phyloP scores from a whole-genome alignment of 1,284 basidiomycete species.

The Kwoniella shivajii region DNA sequence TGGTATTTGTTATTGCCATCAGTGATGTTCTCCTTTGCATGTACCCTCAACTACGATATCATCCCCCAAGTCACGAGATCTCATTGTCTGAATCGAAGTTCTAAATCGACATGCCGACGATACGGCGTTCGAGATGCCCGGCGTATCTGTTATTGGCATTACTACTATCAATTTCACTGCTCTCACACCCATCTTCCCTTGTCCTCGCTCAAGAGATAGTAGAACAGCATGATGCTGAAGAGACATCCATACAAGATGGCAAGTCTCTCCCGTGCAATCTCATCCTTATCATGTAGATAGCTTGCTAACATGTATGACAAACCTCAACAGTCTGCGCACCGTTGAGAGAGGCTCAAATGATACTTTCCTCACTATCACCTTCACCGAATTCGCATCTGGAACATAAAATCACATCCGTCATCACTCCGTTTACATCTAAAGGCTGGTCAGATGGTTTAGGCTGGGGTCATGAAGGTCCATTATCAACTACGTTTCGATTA shows the following conservation, averaged over 20 bases:
- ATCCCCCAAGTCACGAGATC: too few relatives aligned
- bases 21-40: neutral
- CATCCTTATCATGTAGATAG: neutral
- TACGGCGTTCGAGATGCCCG: conserved; percentile 2
- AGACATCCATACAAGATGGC: conserved; percentile 2
- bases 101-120: neutral
- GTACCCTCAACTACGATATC: too few relatives aligned
- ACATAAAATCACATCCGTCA: conserved; percentile 23
- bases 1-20: neutral
- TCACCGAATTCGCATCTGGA: conserved; percentile 29
- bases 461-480: conserved; percentile 45
- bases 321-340: conserved; percentile 24
- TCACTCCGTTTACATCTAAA: conserved; percentile 16
- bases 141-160: neutral
- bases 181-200: conserved; percentile 5
- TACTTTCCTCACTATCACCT: conserved; percentile 35
- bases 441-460: conserved; percentile 43
- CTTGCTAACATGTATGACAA: neutral
- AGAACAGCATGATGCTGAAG: neutral
- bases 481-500: conserved; percentile 41
- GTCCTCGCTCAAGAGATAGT: conserved; percentile 1
- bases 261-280: neutral
- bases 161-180: neutral
- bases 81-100: neutral
- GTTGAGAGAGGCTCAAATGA: conserved; percentile 32